Evolutionary conservation across 257 asterid genomes (phyloP).

Genomic region (Agastache rugosa): DNA sequence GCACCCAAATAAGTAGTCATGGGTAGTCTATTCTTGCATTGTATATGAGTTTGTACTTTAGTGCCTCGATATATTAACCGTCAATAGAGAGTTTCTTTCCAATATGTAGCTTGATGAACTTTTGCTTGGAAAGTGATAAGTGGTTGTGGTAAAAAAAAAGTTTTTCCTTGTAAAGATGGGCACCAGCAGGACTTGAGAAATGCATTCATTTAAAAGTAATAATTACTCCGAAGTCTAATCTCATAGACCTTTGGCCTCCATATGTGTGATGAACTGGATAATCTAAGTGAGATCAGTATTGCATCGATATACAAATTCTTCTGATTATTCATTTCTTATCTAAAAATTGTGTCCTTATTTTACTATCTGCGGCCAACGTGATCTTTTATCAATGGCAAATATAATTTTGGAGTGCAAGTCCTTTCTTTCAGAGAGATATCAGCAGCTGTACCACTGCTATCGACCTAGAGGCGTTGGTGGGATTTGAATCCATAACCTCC

Average conservation of each 20-base stretch:
- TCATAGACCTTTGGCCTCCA: background rate
- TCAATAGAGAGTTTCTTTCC: background rate
- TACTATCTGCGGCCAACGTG: background rate
- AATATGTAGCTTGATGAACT: background rate
- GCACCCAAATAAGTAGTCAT: constrained; percentile 9
- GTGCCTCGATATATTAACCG: background rate
- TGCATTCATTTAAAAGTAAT: background rate
- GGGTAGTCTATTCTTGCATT: background rate
- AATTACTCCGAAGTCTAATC: background rate
- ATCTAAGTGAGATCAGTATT: background rate
- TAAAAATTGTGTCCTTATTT: background rate
- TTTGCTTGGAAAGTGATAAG: background rate
- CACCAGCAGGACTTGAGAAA: background rate
- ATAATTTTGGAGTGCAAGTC: background rate
- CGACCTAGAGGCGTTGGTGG: background rate
- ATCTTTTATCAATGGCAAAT: background rate
- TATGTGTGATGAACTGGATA: background rate
- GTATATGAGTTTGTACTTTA: background rate
- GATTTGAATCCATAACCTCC: background rate
- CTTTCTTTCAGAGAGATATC: background rate
- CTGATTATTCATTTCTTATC: background rate
- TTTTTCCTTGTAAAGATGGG: background rate
- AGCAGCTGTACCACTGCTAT: background rate
- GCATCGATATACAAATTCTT: background rate
- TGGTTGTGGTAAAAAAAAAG: background rate